Evolutionary conservation across 116 monocot species (phyloP), one percentile per base, ranked within the genome.

Genomic region (Zostera marina): DNA sequence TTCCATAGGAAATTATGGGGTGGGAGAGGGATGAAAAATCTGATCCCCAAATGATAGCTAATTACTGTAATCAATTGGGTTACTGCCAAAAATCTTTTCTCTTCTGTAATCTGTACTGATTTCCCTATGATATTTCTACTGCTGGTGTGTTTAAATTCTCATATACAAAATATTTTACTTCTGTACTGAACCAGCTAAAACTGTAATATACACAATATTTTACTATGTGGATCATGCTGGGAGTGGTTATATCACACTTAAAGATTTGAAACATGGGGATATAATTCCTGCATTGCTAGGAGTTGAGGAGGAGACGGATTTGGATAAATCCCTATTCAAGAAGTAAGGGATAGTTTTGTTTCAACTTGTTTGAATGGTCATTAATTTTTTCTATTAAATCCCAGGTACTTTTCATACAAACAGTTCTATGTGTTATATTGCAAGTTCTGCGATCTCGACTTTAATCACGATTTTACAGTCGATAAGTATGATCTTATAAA

Each of bases 181-280:
- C 11, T 11, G 5, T 32, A 2, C 5, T 26, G 10, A 61, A 56
- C 52, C 84, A 89, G 89, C 84, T 39, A 78, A 89, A 73, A 89
- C 88, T 16, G 83, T 83, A 42, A 75, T 88, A 64, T 88, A 88
- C 73, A 77, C 80, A 73, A 88, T 88, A 72, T 89, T 81, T 72
- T 89, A 89, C 71, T 76, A 81, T 62, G 61, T 84, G 47, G 84
- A 89, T 81, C 73, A 74, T 78, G 73, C 89, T 63, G 89, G 81
- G 53, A 81, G 81, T 84, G 89, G 84, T n/a, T 72, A 68, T 58
- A 72, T 89, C 51, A 84, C 89, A 1, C 81, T 89, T n/a, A 75
- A 84, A 66, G 84, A 89, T 63, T 60, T 89, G 39, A 89, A 89
- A 66, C 84, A 72, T 56, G 84, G 89, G 56, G 78, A 89, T 78